These are phyloP conservation scores for Cercospora sesami DNA, from an alignment of 2,329 filamentous ascomycete genomes.

Conservation along the genomic window DNA sequence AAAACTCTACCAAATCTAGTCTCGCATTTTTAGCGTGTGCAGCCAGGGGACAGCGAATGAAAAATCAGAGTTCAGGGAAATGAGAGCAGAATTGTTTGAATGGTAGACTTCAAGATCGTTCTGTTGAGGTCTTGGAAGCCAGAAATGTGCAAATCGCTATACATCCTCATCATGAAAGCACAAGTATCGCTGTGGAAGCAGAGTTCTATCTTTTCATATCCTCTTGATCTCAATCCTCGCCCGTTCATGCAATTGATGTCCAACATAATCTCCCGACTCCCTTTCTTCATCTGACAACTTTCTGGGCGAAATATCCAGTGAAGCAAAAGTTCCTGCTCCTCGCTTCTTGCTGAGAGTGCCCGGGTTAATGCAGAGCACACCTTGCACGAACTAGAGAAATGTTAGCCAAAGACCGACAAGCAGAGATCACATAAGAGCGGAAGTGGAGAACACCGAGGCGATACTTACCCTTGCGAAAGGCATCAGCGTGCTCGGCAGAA, in stretches of 20 bases:
- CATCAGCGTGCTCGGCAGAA: conserved; percentile 78
- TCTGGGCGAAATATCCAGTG: conserved; percentile 71
- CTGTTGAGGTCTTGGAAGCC: too few species aligned
- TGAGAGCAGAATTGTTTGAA: background rate
- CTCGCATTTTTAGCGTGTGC: too few species aligned
- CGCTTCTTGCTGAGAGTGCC: conserved; percentile 81
- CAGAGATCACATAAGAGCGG: background rate
- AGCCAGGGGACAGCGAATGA: too few species aligned
- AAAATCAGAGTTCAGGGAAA: background rate
- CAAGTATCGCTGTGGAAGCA: background rate
- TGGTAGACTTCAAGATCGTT: background rate
- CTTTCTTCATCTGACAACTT: conserved; percentile 59
- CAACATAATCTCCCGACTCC: conserved; percentile 58
- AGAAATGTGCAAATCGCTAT: background rate
- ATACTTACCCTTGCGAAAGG: conserved; percentile 79
- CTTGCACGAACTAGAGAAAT: conserved; percentile 73
- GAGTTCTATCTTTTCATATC: conserved; percentile 53
- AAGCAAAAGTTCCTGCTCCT: conserved; percentile 81
- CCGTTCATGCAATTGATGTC: conserved; percentile 77
- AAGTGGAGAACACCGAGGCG: background rate
- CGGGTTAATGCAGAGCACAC: conserved; percentile 86
- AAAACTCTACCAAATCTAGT: too few species aligned
- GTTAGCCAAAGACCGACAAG: background rate
- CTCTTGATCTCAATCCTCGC: conserved; percentile 83
- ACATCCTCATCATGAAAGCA: background rate